Base-by-base conservation (phyloP, 2,329 filamentous ascomycete genomes). In the Calonectria pseudoturangicola region DNA sequence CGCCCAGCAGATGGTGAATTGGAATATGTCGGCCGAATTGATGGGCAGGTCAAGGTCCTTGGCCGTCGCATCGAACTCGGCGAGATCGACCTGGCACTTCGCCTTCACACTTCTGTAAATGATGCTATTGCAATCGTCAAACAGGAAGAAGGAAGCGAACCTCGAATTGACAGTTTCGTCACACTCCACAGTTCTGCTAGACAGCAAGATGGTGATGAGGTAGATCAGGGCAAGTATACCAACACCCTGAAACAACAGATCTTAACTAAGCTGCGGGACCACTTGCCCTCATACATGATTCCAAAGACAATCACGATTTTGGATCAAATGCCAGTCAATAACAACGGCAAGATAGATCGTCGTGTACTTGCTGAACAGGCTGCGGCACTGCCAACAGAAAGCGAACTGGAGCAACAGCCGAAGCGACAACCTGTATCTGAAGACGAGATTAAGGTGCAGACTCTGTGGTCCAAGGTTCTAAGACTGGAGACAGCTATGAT, bases 1-100 rank as follows among this genome's bases (percentile, higher is more conserved):
- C 45, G 45, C 7, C 45, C 45, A 4, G 45, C 13, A 25, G 45
- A 48, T n/a, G 45, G 45, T 6, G n/a, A 25, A 48, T 48, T 48
- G 45, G 45, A 48, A 25, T 48, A 48, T 25, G 21, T 48, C 9
- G 45, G 45, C 5, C 21, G 45, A 30, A 73, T 74, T 1, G 79
- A 77, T 10, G 83, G 82, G 80, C 45, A 81, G 72, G 4, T 83
- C 81, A 0, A 81, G 80, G 79, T 82, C 81, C 43, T 76, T 82
- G 41, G 81, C 79, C 5, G 71, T 12, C 0, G n/a, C 68, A 80
- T 83, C 9, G 76, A 80, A 45, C 77, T 73, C 33, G 66, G 1
- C 0, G 79, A 83, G 50, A 83, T 83, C 0, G 82, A 82, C 3
- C 79, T 80, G 0, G 82, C 45, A 25, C n/a, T 48, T 48, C 45